These are phyloP conservation scores for Phycomyces nitens DNA, from an alignment of 192 early-diverging fungal genomes.

Conservation along the genomic window DNA sequence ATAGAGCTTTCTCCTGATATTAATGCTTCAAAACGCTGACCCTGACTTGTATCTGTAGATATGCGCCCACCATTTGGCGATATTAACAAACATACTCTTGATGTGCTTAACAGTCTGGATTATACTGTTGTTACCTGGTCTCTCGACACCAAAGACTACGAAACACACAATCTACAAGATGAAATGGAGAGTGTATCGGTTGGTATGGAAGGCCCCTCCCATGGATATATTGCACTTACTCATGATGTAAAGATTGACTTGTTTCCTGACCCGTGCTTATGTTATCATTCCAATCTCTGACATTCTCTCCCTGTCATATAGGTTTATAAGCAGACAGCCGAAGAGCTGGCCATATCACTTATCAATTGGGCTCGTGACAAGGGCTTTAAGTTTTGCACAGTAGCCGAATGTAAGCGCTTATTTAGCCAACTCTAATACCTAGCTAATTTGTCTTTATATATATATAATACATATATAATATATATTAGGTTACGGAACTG, in stretches of 20 bases:
- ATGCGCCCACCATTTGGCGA: slow-evolving; percentile 44
- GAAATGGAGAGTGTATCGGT: slow-evolving; percentile 17
- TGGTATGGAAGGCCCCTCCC: slow-evolving; percentile 1
- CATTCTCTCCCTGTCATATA: neutral
- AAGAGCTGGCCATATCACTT: slow-evolving; percentile 2
- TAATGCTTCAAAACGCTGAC: too few relatives aligned
- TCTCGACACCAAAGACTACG: slow-evolving; percentile 38
- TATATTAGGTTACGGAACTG: neutral
- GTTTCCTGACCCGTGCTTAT: too few relatives aligned
- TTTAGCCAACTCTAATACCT: neutral
- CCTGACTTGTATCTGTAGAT: slow-evolving; percentile 2
- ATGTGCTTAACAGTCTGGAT: slow-evolving; percentile 15
- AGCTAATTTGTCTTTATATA: neutral
- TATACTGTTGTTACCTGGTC: slow-evolving; percentile 43
- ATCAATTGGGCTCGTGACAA: neutral
- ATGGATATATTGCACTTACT: slow-evolving; percentile 36
- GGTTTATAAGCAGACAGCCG: slow-evolving; percentile 18
- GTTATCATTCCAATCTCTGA: neutral
- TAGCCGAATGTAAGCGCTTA: slow-evolving; percentile 20
- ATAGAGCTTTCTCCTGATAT: too few relatives aligned
- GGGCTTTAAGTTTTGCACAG: slow-evolving; percentile 21
- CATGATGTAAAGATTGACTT: slow-evolving; percentile 44
- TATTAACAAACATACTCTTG: slow-evolving; percentile 20
- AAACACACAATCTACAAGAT: slow-evolving; percentile 18
- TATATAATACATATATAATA: neutral